Conservation (phyloP, 176 grass and related monocot genomes). For the Thinopyrum elongatum region DNA sequence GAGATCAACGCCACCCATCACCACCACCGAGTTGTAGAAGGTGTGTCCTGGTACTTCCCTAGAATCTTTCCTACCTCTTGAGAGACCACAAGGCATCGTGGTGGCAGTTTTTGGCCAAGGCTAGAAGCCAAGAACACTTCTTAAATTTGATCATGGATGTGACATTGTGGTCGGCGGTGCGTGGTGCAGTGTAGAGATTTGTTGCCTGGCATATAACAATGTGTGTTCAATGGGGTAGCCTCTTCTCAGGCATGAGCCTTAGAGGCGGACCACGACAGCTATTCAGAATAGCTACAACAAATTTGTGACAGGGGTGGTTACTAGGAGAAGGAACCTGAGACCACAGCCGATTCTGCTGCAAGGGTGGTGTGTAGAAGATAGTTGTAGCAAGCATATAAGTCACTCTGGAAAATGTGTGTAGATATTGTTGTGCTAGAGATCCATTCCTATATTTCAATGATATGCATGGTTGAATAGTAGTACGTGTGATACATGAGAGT, state of each 20-base stretch:
- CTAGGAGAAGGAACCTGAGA: not conserved
- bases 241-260: not conserved
- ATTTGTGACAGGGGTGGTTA: not conserved
- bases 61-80: not conserved
- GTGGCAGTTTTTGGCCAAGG: not conserved
- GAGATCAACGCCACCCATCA: too few relatives aligned
- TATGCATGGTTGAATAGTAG: too few relatives aligned
- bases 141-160: too few relatives aligned
- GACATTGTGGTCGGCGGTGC: too few relatives aligned
- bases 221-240: not conserved
- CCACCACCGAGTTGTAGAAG: not conserved
- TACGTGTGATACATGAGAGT: too few relatives aligned
- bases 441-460: too few relatives aligned
- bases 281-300: not conserved
- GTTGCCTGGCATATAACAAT: too few relatives aligned
- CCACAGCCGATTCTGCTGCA: too few relatives aligned
- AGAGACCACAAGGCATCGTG: not conserved
- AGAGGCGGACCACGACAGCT: not conserved
- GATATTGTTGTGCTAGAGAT: too few relatives aligned
- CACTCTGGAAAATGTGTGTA: too few relatives aligned
- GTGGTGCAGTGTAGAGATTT: not conserved
- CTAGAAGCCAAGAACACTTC: not conserved
- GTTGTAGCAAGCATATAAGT: too few relatives aligned
- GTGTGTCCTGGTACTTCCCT: not conserved
- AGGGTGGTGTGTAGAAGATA: too few relatives aligned